Conservation (phyloP, 2,329 filamentous ascomycete species). For the Fusarium stilboides region DNA sequence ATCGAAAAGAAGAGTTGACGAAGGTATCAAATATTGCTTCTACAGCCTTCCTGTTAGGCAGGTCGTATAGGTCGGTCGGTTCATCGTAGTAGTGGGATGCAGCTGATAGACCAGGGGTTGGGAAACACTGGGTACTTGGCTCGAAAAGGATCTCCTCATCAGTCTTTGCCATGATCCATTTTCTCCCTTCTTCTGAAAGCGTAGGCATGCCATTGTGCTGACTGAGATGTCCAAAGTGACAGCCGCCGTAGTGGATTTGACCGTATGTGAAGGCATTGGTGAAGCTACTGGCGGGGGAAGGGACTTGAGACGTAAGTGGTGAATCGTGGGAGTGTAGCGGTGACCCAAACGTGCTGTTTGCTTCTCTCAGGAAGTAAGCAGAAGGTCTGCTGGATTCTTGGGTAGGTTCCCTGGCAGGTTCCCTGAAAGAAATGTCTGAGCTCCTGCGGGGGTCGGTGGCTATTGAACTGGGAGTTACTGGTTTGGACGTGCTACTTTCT, state of each 20-base stretch:
- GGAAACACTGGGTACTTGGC: not conserved
- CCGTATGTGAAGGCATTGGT: slow-evolving; percentile 40
- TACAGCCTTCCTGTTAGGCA: slow-evolving; percentile 48
- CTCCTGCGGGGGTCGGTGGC: not conserved
- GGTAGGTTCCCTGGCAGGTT: not conserved
- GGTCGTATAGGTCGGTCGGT: slow-evolving; percentile 19
- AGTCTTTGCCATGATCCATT: slow-evolving; percentile 41
- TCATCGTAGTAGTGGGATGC: slow-evolving; percentile 9
- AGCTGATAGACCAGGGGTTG: not conserved
- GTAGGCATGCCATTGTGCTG: slow-evolving; percentile 46
- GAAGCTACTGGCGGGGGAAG: slow-evolving; percentile 19
- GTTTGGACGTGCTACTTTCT: not conserved
- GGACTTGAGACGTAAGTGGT: not conserved
- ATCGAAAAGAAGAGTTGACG: slow-evolving; percentile 55
- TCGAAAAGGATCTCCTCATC: slow-evolving; percentile 29
- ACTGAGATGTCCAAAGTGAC: slow-evolving; percentile 45
- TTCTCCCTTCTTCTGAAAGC: slow-evolving; percentile 41
- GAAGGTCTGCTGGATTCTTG: not conserved
- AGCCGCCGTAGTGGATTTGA: slow-evolving; percentile 45
- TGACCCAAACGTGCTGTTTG: slow-evolving; percentile 20
- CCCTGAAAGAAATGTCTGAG: not conserved
- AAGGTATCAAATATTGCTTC: slow-evolving; percentile 47
- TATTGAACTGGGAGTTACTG: slow-evolving; percentile 17
- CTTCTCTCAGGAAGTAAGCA: slow-evolving; percentile 19
- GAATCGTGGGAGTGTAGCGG: slow-evolving; percentile 3